Percentiles rank a stretch among this genome's conserved stretches.
Evolutionary conservation across 225 moss, liverwort and hornwort species (phyloP).

Genomic region (Physcomitrium patens): DNA sequence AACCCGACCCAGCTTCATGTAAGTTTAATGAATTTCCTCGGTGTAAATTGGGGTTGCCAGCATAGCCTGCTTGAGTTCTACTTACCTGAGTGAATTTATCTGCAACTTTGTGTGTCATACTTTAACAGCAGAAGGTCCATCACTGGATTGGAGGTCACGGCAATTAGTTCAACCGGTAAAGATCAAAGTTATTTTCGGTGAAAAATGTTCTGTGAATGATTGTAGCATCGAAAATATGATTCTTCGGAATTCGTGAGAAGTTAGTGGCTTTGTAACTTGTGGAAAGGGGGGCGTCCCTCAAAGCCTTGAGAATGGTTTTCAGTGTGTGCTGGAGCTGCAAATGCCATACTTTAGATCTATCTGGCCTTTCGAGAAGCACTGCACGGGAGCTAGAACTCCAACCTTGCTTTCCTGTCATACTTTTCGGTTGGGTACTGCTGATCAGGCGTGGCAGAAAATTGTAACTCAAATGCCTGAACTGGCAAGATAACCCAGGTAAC

Average conservation of each 20-base stretch:
- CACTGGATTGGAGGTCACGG: too few relatives aligned
- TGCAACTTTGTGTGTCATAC: not conserved
- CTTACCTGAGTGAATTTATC: not conserved
- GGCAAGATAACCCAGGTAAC: conserved; percentile 2
- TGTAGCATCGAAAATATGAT: not conserved
- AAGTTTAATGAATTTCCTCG: too few relatives aligned
- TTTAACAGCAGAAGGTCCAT: not conserved
- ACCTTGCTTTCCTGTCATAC: too few relatives aligned
- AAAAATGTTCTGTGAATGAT: not conserved
- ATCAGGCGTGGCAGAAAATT: not conserved
- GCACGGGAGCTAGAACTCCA: too few relatives aligned
- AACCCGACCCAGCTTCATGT: not conserved
- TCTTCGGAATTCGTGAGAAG: not conserved
- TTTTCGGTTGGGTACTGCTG: not conserved
- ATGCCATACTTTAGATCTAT: too few relatives aligned
- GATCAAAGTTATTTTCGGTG: not conserved
- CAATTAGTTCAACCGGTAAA: too few relatives aligned
- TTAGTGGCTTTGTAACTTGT: not conserved
- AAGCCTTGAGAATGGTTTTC: too few relatives aligned
- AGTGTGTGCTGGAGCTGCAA: too few relatives aligned
- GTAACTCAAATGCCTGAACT: not conserved
- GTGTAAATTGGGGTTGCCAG: too few relatives aligned
- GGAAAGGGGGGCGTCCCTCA: not conserved
- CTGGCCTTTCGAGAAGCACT: too few relatives aligned
- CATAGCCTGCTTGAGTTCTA: too few relatives aligned